Evolutionary conservation across 1,284 basidiomycete genomes (phyloP).

Genomic region (Cutaneotrichosporon cyanovorans): DNA sequence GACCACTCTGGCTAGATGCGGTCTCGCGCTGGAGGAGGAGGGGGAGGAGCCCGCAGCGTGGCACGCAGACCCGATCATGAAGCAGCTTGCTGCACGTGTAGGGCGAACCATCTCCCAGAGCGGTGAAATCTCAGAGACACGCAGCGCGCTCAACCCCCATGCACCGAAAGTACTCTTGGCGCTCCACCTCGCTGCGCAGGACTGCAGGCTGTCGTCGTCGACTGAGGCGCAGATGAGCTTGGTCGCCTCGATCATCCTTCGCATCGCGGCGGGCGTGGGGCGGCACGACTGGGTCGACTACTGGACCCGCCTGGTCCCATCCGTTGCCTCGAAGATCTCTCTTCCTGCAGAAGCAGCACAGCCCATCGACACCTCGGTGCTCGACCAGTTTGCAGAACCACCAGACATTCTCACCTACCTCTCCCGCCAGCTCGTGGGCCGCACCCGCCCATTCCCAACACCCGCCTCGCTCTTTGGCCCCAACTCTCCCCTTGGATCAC

Average conservation of each 20-base stretch:
- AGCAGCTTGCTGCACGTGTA: conserved; percentile 47
- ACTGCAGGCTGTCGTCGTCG: conserved; percentile 36
- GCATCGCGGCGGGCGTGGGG: conserved; percentile 56
- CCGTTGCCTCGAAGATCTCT: conserved; percentile 31
- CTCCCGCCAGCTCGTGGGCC: conserved; percentile 18
- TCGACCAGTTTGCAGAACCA: conserved; percentile 33
- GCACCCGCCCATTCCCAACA: conserved; percentile 26
- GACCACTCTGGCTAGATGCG: conserved; percentile 40
- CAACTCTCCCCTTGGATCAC: conserved; percentile 37
- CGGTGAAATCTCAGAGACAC: neutral
- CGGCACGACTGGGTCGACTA: conserved; percentile 80
- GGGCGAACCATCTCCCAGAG: conserved; percentile 25
- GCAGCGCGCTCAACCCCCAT: neutral
- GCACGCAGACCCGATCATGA: conserved; percentile 46
- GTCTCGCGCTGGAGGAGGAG: neutral
- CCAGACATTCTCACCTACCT: conserved; percentile 46
- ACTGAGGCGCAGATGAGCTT: conserved; percentile 54
- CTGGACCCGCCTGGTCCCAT: conserved; percentile 68
- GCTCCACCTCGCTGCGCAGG: conserved; percentile 68
- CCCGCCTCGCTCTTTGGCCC: conserved; percentile 48
- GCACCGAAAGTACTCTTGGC: conserved; percentile 50
- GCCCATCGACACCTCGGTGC: conserved; percentile 24
- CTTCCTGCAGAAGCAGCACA: neutral
- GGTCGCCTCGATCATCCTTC: conserved; percentile 59
- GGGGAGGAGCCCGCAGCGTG: neutral